Conservation (phyloP, 1,284 basidiomycete species). For the Ceratobasidium theobromae region DNA sequence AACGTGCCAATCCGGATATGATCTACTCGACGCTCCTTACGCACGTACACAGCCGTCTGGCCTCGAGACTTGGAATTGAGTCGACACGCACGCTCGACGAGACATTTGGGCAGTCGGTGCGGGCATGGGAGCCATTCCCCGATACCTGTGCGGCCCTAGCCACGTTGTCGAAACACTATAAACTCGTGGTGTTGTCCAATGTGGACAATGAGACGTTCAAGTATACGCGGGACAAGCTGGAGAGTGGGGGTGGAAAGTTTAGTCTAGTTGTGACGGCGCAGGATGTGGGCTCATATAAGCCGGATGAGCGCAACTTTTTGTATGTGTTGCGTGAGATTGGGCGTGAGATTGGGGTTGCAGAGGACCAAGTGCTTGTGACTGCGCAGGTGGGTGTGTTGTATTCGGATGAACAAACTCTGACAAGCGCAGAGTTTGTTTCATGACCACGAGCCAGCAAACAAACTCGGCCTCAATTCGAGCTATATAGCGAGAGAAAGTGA, state of each 20-base stretch:
- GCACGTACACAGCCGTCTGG: constrained; percentile 51
- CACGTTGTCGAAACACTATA: constrained; percentile 59
- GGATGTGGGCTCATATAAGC: constrained; percentile 69
- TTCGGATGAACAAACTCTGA: no score
- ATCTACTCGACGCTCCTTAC: constrained; percentile 62
- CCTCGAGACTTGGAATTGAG: constrained; percentile 40
- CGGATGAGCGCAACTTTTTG: constrained; percentile 43
- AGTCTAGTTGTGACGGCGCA: constrained; percentile 65
- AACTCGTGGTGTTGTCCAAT: constrained; percentile 71
- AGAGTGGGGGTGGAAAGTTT: constrained; percentile 56
- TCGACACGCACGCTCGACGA: constrained; percentile 39
- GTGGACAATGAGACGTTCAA: constrained; percentile 64
- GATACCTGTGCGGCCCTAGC: constrained; percentile 63
- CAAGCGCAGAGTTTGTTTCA: constrained; percentile 61
- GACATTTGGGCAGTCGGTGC: constrained; percentile 60
- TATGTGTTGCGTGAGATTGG: constrained; percentile 53
- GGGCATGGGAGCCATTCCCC: constrained; percentile 63
- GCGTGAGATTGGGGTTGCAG: constrained; percentile 49
- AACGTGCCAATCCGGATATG: constrained; percentile 57
- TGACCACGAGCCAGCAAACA: constrained; percentile 58
- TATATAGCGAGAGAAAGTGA: constrained; percentile 62
- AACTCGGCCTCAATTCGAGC: constrained; percentile 54
- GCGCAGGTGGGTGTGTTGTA: no score
- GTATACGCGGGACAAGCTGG: constrained; percentile 58
- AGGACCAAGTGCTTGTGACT: constrained; percentile 56